A percentile compares a stretch with the other conserved stretches of the same genome.
Evolutionary conservation across 305 asterid species (phyloP).

Genomic region (Fraxinus sp.): DNA sequence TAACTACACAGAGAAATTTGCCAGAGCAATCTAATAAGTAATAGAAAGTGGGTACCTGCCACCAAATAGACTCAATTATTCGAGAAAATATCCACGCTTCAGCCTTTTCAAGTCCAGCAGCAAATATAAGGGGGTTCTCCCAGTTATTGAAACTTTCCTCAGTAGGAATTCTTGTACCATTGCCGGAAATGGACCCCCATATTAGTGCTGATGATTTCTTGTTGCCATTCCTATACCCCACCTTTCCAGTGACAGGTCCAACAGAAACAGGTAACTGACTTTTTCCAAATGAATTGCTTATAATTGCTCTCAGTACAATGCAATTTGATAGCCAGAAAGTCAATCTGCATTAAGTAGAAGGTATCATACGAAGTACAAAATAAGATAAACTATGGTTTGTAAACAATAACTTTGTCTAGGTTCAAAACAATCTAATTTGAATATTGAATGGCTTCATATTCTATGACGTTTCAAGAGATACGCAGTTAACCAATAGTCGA

Average conservation of each 20-base stretch:
- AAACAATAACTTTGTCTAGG: neutral
- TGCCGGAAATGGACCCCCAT: slow-evolving; percentile 50
- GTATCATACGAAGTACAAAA: neutral
- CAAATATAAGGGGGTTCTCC: slow-evolving; percentile 54
- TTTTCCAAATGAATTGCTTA: slow-evolving; percentile 45
- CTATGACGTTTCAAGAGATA: neutral
- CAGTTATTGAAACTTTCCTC: slow-evolving; percentile 39
- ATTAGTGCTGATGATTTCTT: slow-evolving; percentile 43
- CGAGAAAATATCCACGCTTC: slow-evolving; percentile 78
- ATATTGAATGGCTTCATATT: neutral
- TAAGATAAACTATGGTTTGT: neutral
- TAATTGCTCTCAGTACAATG: slow-evolving; percentile 60
- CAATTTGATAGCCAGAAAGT: slow-evolving; percentile 86
- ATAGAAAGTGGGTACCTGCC: slow-evolving; percentile 59
- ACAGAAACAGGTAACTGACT: slow-evolving; percentile 35
- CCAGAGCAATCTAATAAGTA: slow-evolving; percentile 11
- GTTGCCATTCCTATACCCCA: slow-evolving; percentile 27
- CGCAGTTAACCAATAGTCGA: neutral
- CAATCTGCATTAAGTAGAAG: slow-evolving; percentile 44
- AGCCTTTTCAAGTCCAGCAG: slow-evolving; percentile 59
- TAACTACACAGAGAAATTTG: neutral
- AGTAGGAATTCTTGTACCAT: slow-evolving; percentile 29
- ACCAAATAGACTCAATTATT: slow-evolving; percentile 82
- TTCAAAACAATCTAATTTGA: neutral
- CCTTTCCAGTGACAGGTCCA: slow-evolving; percentile 33